Evolutionary conservation across 2,329 filamentous ascomycete species (phyloP), one percentile per base, ranked within the genome.

Genomic region (Cyphellophora europaea): DNA sequence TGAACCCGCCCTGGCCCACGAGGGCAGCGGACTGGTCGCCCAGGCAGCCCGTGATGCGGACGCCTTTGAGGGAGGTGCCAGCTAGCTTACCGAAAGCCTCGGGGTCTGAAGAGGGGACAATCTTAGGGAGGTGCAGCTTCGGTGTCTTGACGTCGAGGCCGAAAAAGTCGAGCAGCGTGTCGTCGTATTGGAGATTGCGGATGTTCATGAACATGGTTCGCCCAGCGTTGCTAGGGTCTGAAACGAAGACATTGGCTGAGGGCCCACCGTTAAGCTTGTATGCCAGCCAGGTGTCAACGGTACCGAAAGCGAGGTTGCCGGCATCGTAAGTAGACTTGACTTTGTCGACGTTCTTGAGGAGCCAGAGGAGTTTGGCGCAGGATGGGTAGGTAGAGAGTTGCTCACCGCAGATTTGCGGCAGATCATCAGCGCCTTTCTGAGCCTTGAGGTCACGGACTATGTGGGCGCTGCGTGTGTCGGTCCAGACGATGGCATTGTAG

Each of bases 131-230:
- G 31, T 70, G 65, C 15, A 87, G 61, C 54, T 83, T 84, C 37
- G 39, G 39, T 2, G 44, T 42, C n/a, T n/a, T n/a, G n/a, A n/a
- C n/a, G 53, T 82, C 74, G 44, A 88, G 71, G 34, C 70, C 71
- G 58, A 88, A 88, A 61, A 87, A 88, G 21, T 70, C 59, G 8
- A 88, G 65, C 13, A 87, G 69, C 35, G 69, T 66, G 37, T 82
- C 72, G 55, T 84, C 81, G 58, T 87, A 89, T 47, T 83, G 56
- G 38, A 81, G 66, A 4, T 74, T 84, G 47, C 72, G 68, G 36
- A 89, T 67, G 59, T 88, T 82, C 77, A 88, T 84, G 58, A 88
- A 86, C 82, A 88, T 87, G 42, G 82, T 88, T 49, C 83, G 68
- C 42, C 78, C 82, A 11, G 83, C 82, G 55, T 88, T 89, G 36